A percentile compares a stretch with the other conserved stretches of the same genome.
phyloP scores from a whole-genome alignment of 139 green algal genomes.

The Chlamydomonas sphaeroides region DNA sequence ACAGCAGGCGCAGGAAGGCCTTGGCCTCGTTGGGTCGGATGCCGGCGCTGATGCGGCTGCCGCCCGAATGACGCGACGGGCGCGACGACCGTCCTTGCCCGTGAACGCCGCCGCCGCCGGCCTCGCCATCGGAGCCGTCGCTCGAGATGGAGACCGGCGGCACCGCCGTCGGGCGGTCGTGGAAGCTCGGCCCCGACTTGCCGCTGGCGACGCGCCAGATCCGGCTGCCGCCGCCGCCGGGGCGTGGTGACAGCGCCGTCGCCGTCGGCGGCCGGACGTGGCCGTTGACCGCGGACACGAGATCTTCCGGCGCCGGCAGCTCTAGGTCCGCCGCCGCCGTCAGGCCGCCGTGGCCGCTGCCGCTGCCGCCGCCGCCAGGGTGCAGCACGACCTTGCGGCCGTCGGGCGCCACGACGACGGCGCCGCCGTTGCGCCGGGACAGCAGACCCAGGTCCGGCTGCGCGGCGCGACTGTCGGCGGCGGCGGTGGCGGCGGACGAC shows the following conservation, averaged over 20 bases:
- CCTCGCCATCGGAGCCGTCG: too few relatives aligned
- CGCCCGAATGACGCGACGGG: neutral
- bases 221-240: too few relatives aligned
- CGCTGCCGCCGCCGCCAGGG: neutral
- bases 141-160: too few relatives aligned
- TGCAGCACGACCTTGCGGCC: neutral
- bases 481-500: neutral
- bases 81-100: neutral
- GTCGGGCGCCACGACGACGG: neutral
- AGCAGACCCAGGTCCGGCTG: slow-evolving; percentile 1
- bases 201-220: too few relatives aligned
- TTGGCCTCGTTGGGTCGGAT: neutral
- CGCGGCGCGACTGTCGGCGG: neutral
- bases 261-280: neutral
- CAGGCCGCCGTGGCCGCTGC: neutral
- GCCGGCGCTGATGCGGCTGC: too few relatives aligned
- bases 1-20: neutral
- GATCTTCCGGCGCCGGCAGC: slow-evolving; percentile 24
- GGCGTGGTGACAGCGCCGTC: neutral
- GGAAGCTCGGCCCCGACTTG: too few relatives aligned
- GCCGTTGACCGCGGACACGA: slow-evolving; percentile 13
- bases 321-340: neutral
- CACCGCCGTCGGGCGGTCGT: neutral
- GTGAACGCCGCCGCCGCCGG: too few relatives aligned
- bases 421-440: neutral